Evolutionary conservation across 768 basidiomycete genomes (phyloP).

Genomic region (Leccinum longicurvipes): DNA sequence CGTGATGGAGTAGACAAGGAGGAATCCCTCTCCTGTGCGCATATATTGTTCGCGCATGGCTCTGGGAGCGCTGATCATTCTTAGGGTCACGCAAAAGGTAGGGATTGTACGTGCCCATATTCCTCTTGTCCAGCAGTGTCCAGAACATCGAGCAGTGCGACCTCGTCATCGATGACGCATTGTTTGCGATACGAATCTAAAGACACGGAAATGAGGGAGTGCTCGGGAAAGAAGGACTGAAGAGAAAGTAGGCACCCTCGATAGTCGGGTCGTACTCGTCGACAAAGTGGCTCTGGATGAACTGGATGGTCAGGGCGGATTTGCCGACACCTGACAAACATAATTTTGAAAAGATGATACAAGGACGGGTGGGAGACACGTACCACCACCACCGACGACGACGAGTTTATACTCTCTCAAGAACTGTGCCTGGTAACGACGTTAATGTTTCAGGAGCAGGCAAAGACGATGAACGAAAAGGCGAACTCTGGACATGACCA

Average conservation of each 20-base stretch:
- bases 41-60: conserved; percentile 99
- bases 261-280: conserved; percentile 96
- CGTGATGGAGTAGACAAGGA: conserved; percentile 98
- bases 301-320: conserved; percentile 95
- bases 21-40: conserved; percentile 97
- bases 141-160: conserved; percentile 93
- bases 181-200: conserved; percentile 96
- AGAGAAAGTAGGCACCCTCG: conserved; percentile 53
- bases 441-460: conserved; percentile 3
- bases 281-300: conserved; percentile 94
- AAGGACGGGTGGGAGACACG: conserved; percentile 36
- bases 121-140: conserved; percentile 99
- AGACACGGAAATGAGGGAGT: neutral
- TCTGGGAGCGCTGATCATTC: conserved; percentile 36
- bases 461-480: neutral
- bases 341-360: neutral
- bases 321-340: conserved; percentile 50
- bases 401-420: conserved; percentile 98
- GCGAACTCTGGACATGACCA: neutral
- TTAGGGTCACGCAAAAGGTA: conserved; percentile 1
- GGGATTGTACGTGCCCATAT: conserved; percentile 70
- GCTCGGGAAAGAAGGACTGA: neutral
- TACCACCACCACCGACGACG: conserved; percentile 96
- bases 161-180: conserved; percentile 97
- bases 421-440: conserved; percentile 65